Evolutionary conservation across 192 early-diverging fungal genomes (phyloP), one percentile per base, ranked within the genome.

Genomic region (Coemansia sp.): DNA sequence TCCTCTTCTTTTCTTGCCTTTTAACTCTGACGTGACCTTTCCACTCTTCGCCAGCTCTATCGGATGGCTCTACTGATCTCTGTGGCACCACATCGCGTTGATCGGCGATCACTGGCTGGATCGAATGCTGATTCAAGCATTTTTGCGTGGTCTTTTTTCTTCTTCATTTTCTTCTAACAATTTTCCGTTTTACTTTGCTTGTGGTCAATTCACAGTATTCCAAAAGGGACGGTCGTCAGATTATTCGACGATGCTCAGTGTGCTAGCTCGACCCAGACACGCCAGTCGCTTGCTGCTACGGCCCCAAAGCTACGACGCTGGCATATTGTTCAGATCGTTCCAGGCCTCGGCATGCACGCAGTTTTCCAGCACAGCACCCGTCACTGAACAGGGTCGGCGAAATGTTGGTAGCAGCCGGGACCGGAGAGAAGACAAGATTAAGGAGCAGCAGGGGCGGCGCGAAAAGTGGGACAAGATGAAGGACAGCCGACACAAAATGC

Each of bases 401-500:
- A 45, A 18, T 6, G 53, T 25, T 28, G 50, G 50, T 53, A 28
- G 50, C 50, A 53, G 50, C 20, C 21, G 39, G 16, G 43, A 45
- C 43, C 16, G 43, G 43, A 18, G 43, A 18, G 59, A 70, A 42
- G 48, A 39, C 11, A 52, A 25, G 18, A 64, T 58, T 34, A 47
- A 52, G 28, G 62, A 65, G 50, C 57, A 77, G 35, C 65, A 52
- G 16, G 45, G 50, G 16, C 37, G 52, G 16, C 65, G 62, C 10
- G 64, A 62, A 18, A 69, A 74, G 52, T 41, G 45, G 21, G 58
- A 37, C 11, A 18, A 59, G 14, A 61, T 79, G 43, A 74, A 74
- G 43, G 48, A 37, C 20, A 52, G 72, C 21, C 33, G 41, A 41
- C 68, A 71, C 59, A 50, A 48, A 16, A 68, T 50, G 62, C 71